These are phyloP conservation scores for Botrytis paeoniae DNA, from an alignment of 2,329 filamentous ascomycete species.

Conservation along the genomic window DNA sequence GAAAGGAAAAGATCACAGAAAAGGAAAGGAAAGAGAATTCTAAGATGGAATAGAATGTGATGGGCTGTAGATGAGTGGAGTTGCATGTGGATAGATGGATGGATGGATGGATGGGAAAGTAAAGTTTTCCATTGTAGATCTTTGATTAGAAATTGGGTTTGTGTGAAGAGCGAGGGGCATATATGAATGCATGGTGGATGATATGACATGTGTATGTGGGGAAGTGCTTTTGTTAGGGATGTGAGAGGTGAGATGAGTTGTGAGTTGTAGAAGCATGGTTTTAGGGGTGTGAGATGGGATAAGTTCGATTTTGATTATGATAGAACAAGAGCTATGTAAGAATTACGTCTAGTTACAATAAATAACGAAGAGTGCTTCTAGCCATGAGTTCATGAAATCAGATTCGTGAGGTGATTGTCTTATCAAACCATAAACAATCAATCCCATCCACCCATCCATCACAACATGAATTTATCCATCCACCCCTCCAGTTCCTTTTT, in stretches of 20 bases:
- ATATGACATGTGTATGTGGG: neutral
- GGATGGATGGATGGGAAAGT: neutral
- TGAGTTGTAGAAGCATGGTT: no score
- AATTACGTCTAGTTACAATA: neutral
- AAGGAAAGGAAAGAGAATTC: no score
- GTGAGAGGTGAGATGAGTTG: no score
- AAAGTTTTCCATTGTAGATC: neutral
- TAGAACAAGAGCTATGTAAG: neutral
- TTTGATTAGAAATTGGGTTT: no score
- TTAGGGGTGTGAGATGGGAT: neutral
- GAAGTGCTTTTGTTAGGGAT: neutral
- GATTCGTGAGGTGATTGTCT: neutral
- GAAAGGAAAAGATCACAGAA: no score
- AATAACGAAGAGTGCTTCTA: no score
- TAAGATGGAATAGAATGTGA: no score
- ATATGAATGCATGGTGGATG: neutral
- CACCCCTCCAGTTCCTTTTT: neutral
- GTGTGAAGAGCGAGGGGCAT: no score
- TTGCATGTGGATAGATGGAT: neutral
- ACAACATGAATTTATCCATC: neutral
- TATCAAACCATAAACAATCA: neutral
- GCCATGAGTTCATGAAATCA: no score
- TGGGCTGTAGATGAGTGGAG: no score
- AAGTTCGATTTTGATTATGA: no score
- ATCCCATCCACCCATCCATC: no score